Base-by-base conservation (phyloP, 1,284 basidiomycete species). In the Leccinum solheimii region DNA sequence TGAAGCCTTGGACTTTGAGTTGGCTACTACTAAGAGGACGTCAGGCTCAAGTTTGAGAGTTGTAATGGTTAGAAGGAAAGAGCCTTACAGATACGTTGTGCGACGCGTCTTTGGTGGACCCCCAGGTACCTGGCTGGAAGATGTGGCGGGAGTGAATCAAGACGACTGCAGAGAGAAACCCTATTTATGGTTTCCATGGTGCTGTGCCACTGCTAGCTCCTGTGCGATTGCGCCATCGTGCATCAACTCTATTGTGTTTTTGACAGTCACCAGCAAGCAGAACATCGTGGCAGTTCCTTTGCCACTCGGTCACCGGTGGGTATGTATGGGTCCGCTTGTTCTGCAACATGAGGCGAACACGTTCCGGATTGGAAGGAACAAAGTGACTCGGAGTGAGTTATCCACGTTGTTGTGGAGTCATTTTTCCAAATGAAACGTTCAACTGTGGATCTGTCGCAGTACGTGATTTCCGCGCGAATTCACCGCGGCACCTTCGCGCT, bases 141-240 rank as follows among this genome's bases (percentile, higher is more conserved):
- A 34, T 30, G 30, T 27, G 16, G 43, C 16, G 43, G 43, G 30
- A 10, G 6, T 32, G 43, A 14, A 7, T 7, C 21, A 9, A 36
- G 16, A 30, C 11, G 32, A 11, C 19, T 5, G 1, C 26, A 13
- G 1, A 30, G 38, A 10, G 16, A 6, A 21, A 6, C 1, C n/a
- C 14, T 34, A 62, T 65, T 56, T 62, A 62, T 62, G 57, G 16
- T 21, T 48, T 48, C 45, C 45, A 48, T 45, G n/a, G 43, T 40
- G 40, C 40, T 40, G 40, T 40, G 40, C 40, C n/a, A n/a, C 40
- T 40, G 9, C 40, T 40, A 5, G 40, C n/a, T 40, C 40, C 40
- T 40, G 40, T 40, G 43, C 43, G 11, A 45, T 45, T 19, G 43
- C 43, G 19, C 43, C 40, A 45, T 45, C 43, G 19, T 45, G 43